Conservation (phyloP, 208 protist genomes). For the Crithidia fasciculata region DNA sequence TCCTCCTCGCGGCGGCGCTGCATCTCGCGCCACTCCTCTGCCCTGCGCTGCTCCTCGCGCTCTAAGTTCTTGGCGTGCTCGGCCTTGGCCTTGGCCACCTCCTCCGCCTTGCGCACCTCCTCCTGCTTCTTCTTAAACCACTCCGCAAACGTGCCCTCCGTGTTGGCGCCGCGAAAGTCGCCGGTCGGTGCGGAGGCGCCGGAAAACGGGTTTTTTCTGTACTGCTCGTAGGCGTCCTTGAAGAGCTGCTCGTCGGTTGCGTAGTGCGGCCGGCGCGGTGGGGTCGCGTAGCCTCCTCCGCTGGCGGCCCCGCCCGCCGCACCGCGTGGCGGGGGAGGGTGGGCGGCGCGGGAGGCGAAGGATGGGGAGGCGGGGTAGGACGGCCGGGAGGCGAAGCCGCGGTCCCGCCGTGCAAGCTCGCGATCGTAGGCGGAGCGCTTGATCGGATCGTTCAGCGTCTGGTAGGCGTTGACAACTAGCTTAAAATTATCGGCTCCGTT, state of each 20-base stretch:
- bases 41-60: conserved; percentile 69
- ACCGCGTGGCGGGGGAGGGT: conserved; percentile 2
- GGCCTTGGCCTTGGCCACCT: conserved; percentile 70
- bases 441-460: conserved; percentile 70
- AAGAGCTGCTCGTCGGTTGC: conserved; percentile 79
- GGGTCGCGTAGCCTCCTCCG: background rate
- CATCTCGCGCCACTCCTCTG: conserved; percentile 77
- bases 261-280: conserved; percentile 40
- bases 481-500: conserved; percentile 86
- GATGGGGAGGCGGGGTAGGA: conserved; percentile 7
- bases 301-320: conserved; percentile 4
- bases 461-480: conserved; percentile 82
- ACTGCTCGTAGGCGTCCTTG: conserved; percentile 82
- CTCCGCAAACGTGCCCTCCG: conserved; percentile 72
- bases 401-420: conserved; percentile 56
- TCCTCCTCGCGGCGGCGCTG: conserved; percentile 71
- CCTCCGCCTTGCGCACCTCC: conserved; percentile 74
- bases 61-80: conserved; percentile 77
- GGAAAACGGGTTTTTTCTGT: conserved; percentile 63
- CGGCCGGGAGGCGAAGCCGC: conserved; percentile 28
- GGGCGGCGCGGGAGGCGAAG: conserved; percentile 7
- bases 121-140: conserved; percentile 89
- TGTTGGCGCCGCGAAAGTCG: conserved; percentile 47
- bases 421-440: conserved; percentile 82
- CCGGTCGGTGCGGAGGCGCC: conserved; percentile 15